Conservation (phyloP, 768 basidiomycete genomes). For the Amanita thiersii region DNA sequence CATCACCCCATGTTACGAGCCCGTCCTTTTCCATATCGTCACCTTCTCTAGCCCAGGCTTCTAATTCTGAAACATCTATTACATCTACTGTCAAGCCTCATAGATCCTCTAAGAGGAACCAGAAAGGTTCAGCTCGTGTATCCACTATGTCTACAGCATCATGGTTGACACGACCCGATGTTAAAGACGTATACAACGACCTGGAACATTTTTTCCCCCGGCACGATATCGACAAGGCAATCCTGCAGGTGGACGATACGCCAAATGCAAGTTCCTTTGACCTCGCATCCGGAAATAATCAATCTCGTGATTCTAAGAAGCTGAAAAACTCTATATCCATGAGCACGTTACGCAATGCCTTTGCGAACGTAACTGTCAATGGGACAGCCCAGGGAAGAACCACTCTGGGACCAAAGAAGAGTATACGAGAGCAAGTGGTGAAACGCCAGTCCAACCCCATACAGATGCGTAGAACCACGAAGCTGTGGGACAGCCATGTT, state of each 20-base stretch:
- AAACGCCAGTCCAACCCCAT: constrained; percentile 41
- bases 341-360: too few relatives aligned
- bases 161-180: constrained; percentile 45
- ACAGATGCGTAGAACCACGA: constrained; percentile 27
- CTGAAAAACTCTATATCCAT: too few relatives aligned
- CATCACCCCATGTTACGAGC: background rate
- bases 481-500: constrained; percentile 33
- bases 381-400: constrained; percentile 19
- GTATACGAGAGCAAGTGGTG: constrained; percentile 66
- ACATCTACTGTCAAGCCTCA: background rate
- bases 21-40: background rate
- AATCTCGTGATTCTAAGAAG: too few relatives aligned
- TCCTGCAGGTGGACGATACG: constrained; percentile 43
- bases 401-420: constrained; percentile 77
- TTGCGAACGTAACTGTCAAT: constrained; percentile 8
- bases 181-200: constrained; percentile 73
- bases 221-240: constrained; percentile 80
- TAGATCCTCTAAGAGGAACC: background rate
- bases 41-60: constrained; percentile 2
- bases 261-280: background rate
- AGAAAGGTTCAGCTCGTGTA: background rate
- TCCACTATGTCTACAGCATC: background rate
- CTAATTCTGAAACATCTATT: background rate
- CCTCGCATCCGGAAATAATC: background rate
- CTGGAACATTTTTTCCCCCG: constrained; percentile 84